phyloP scores from a whole-genome alignment of 257 asterid genomes.

The Solanum corneliomulleri region DNA sequence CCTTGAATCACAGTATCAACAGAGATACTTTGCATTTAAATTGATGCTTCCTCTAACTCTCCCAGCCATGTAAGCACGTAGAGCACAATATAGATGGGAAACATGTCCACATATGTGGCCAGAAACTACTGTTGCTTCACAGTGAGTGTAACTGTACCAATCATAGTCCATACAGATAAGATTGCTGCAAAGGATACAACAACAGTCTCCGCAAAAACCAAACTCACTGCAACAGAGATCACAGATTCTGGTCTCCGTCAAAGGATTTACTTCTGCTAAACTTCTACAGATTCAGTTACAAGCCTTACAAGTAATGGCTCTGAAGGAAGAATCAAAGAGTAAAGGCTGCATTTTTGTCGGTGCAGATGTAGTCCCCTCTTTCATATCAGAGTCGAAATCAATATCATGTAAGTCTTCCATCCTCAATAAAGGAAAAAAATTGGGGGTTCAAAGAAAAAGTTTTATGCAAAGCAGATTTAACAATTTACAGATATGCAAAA shows the following conservation, averaged over 20 bases:
- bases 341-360: neutral
- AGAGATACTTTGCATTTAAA: conserved; percentile 69
- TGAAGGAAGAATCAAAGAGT: conserved; percentile 5
- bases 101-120: conserved; percentile 45
- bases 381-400: neutral
- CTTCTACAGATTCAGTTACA: conserved; percentile 45
- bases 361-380: conserved; percentile 3
- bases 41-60: conserved; percentile 63
- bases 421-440: too few species aligned
- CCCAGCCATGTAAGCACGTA: conserved; percentile 73
- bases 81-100: conserved; percentile 68
- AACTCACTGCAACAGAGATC: conserved; percentile 67
- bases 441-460: too few species aligned
- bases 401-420: too few species aligned
- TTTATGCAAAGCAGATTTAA: too few species aligned
- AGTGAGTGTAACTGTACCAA: conserved; percentile 34
- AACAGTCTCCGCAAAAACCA: conserved; percentile 66
- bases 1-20: conserved; percentile 77
- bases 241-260: conserved; percentile 34
- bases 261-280: conserved; percentile 18
- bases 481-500: too few species aligned
- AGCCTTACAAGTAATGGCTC: conserved; percentile 38
- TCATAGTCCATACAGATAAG: conserved; percentile 13
- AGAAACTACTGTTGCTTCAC: conserved; percentile 34
- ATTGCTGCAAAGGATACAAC: conserved; percentile 73